A percentile compares a stretch with the other conserved stretches of the same genome.
phyloP scores from a whole-genome alignment of 495 filamentous ascomycete species.

The Aspergillus mulundensis region DNA sequence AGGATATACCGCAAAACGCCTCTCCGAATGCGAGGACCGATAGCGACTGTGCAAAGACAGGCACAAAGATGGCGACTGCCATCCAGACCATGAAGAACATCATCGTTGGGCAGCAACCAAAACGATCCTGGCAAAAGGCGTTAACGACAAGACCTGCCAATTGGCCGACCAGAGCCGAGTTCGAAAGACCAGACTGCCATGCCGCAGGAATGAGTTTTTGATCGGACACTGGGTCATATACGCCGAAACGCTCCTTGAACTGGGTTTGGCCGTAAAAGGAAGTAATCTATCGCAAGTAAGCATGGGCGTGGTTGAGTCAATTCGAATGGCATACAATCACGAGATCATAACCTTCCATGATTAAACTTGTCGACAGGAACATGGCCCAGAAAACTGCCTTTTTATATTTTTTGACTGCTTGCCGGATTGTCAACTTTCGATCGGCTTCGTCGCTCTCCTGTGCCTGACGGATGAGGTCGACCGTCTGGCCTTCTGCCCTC shows the following conservation, averaged over 20 bases:
- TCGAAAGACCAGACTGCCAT: slow-evolving; percentile 65
- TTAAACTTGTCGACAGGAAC: slow-evolving; percentile 35
- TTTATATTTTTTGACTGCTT: not conserved
- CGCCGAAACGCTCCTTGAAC: slow-evolving; percentile 26
- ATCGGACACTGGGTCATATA: slow-evolving; percentile 11
- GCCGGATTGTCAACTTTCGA: slow-evolving; percentile 4
- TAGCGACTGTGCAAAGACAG: slow-evolving; percentile 30
- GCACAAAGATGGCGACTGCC: slow-evolving; percentile 20
- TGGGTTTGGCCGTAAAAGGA: slow-evolving; percentile 29
- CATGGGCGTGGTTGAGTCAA: not conserved
- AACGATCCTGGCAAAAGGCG: slow-evolving; percentile 57
- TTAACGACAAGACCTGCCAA: slow-evolving; percentile 58
- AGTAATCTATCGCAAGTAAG: slow-evolving; percentile 15
- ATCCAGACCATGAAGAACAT: slow-evolving; percentile 56
- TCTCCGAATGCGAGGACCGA: slow-evolving; percentile 17
- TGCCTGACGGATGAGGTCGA: slow-evolving; percentile 1
- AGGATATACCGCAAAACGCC: slow-evolving; percentile 21
- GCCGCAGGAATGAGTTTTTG: slow-evolving; percentile 13
- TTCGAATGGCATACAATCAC: not conserved
- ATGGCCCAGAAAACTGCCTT: slow-evolving; percentile 44
- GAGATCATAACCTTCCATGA: slow-evolving; percentile 46
- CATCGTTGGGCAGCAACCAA: slow-evolving; percentile 60
- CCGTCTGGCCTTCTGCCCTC: not conserved
- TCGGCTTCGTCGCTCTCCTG: slow-evolving; percentile 7
- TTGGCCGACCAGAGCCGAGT: slow-evolving; percentile 53